Conservation (phyloP, 441 rosid genomes). For the Aquilaria agallochum region DNA sequence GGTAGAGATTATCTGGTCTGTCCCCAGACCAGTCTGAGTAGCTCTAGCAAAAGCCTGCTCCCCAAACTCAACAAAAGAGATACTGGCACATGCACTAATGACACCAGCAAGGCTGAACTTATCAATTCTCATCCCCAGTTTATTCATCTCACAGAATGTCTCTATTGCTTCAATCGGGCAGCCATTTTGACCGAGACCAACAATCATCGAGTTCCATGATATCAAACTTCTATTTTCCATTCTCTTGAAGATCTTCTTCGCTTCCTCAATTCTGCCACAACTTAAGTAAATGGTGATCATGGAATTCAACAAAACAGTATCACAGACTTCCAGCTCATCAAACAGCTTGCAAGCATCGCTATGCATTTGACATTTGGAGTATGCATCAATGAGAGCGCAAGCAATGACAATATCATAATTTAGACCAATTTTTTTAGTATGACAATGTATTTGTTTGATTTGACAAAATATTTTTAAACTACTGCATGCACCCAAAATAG, state of each 20-base stretch:
- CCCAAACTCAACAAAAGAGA: conserved; percentile 64
- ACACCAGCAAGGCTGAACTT: conserved; percentile 61
- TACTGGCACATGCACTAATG: conserved; percentile 69
- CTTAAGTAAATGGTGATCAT: conserved; percentile 74
- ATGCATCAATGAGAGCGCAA: conserved; percentile 61
- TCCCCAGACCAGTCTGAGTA: conserved; percentile 48
- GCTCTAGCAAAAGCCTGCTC: conserved; percentile 73
- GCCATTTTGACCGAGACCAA: conserved; percentile 72
- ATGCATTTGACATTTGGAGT: conserved; percentile 58
- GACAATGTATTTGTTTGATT: conserved; percentile 59
- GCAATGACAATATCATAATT: conserved; percentile 39
- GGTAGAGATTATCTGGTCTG: conserved; percentile 61
- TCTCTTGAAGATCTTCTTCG: conserved; percentile 49
- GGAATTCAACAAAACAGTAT: conserved; percentile 67
- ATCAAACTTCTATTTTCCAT: conserved; percentile 61
- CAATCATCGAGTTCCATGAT: conserved; percentile 86
- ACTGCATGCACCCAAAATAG: conserved; percentile 50
- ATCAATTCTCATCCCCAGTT: conserved; percentile 47
- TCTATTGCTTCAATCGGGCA: conserved; percentile 59
- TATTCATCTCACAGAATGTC: conserved; percentile 61
- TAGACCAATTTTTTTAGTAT: conserved; percentile 49
- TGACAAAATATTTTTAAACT: conserved; percentile 23
- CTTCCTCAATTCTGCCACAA: conserved; percentile 73
- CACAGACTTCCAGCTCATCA: conserved; percentile 50
- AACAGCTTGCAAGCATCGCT: conserved; percentile 66